phyloP scores from a whole-genome alignment of 371 early-diverging fungal genomes.

The Umbelopsis sp. region DNA sequence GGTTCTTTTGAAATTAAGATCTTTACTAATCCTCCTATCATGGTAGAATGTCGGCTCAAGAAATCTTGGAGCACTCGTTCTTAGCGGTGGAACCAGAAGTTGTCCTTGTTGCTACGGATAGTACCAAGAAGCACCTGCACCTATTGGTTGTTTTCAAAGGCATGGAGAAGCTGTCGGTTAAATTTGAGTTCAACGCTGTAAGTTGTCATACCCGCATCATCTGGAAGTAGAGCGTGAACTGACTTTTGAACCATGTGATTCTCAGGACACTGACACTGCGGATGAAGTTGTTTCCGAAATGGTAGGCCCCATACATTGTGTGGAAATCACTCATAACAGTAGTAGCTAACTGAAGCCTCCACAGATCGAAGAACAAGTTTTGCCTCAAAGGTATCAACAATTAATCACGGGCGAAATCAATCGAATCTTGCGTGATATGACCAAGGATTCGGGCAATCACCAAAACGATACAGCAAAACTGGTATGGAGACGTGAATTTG shows the following conservation, averaged over 20 bases:
- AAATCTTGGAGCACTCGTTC: constrained; percentile 83
- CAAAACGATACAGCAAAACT: constrained; percentile 31
- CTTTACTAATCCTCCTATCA: neutral
- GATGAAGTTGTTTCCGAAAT: constrained; percentile 92
- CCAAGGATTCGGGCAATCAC: constrained; percentile 29
- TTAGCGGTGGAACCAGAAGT: constrained; percentile 82
- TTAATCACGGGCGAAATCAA: constrained; percentile 86
- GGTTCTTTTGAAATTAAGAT: neutral
- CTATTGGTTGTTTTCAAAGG: constrained; percentile 85
- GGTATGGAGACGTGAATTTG: constrained; percentile 49
- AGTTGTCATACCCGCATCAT: neutral
- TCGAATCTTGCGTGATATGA: constrained; percentile 78
- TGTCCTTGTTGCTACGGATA: constrained; percentile 63
- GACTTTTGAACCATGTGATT: neutral
- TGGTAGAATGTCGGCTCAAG: constrained; percentile 68
- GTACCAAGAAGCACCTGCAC: constrained; percentile 65
- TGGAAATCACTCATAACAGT: neutral
- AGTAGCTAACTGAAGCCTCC: neutral
- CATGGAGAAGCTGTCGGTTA: constrained; percentile 80
- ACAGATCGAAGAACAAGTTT: constrained; percentile 80
- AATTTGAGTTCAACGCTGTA: constrained; percentile 84
- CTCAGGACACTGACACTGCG: constrained; percentile 80
- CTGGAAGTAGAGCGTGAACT: neutral
- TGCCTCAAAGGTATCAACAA: constrained; percentile 73
- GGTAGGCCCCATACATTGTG: constrained; percentile 40